Base-by-base conservation (phyloP, 495 filamentous ascomycete genomes). In the Aspergillus indologenus region DNA sequence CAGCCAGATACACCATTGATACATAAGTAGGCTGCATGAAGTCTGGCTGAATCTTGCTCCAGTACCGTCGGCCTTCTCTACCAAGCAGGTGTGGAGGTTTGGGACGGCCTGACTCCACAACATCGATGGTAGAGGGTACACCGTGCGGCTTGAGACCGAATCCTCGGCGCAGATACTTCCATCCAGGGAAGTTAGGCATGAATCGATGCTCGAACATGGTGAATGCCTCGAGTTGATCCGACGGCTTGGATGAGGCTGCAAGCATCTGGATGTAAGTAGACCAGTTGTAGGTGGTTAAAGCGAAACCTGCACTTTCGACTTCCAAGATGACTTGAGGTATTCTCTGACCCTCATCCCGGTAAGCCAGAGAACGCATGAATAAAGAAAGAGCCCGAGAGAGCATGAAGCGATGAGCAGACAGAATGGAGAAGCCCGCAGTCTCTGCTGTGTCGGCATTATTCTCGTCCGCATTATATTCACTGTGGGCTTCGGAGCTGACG, bases 151-250 rank as follows among this genome's bases (percentile, higher is more conserved):
- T 73, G 26, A 69, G 34, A 31, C 67, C 72, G 49, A 59, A 61
- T 56, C 67, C 69, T 62, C 58, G 62, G n/a, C 66, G 65, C 50
- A 80, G 48, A 49, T 63, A 55, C 5, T 70, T 66, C 91, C 91
- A 96, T 20, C 89, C 89, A 3, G 78, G 78, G 81, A 89, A 95
- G 45, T 81, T 75, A 5, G 82, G 82, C 83, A 93, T 91, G 56
- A 96, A 84, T 31, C 84, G 79, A 14, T 73, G 60, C 71, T 96
- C 91, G 72, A 87, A 91, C 20, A 84, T 61, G 29, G 65, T 53
- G 67, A 94, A 94, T 43, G 90, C 90, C 22, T 75, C 64, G 4
- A 73, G 3, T 42, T 71, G 67, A 23, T 81, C 68, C 12, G 59
- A 54, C 12, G 48, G 48, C 8, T 63, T 51, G 4, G 71, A 66